Base-by-base conservation (phyloP, 768 basidiomycete genomes). In the Boletus bicolor region DNA sequence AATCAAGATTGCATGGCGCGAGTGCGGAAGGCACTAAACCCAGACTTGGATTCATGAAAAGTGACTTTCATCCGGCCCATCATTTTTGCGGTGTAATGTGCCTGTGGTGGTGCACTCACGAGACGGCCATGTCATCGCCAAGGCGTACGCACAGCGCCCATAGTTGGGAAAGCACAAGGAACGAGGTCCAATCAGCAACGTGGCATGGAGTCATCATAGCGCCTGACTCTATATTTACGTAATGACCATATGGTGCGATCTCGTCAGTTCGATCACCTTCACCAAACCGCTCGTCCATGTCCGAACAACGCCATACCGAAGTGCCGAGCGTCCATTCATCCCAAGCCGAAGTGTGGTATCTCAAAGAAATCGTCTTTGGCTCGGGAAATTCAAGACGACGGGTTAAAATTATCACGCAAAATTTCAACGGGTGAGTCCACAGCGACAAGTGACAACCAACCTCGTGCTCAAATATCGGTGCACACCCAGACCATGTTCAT, bases 401-500 rank as follows among this genome's bases (percentile, higher is more conserved):
- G 3, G 65, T 80, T 60, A 84, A 84, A 66, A 85, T 91, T 55
- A 84, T 92, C 49, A 91, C 88, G 0, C 89, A 92, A 71, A 91
- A 91, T 64, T 89, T 83, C 64, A 91, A 91, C 63, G 89, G 90
- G 90, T 89, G 54, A 56, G 85, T 77, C 46, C 46, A n/a, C 45
- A 46, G 45, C 19, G 19, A 7, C 5, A 46, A 46, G 30, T 32
- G 7, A 24, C 21, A 24, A 24, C 21, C 21, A 24, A 24, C 21
- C 21, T 24, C 21, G 17, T 7, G 10, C 10, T 47, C 39, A 24
- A 24, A 39, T 41, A 11, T 47, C 17, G 3, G 14, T 28, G 39
- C 17, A 7, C n/a, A 8, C 36, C 7, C 66, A 94, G 93, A 9
- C 92, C 93, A 9, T 95, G 93, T 66, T 93, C 91, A 0, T 89